Evolutionary conservation across 148 eudicot genomes (phyloP).

Genomic region (Silene latifolia): DNA sequence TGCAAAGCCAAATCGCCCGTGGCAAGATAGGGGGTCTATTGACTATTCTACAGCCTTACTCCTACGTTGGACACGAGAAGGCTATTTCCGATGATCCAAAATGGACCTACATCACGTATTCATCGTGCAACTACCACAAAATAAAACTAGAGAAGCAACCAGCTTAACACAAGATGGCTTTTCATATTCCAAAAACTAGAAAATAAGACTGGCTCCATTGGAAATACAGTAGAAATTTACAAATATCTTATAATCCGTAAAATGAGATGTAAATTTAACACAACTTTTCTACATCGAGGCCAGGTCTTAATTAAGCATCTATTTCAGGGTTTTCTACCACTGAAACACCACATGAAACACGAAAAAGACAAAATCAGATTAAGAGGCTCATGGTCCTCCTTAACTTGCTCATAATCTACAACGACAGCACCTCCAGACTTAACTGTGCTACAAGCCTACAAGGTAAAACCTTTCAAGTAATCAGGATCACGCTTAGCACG

Average conservation of each 20-base stretch:
- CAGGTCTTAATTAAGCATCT: neutral
- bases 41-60: too few relatives aligned
- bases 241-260: neutral
- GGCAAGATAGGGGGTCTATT: too few relatives aligned
- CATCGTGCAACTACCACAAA: neutral
- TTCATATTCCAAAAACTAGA: too few relatives aligned
- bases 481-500: constrained; percentile 91
- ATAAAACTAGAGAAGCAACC: too few relatives aligned
- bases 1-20: too few relatives aligned
- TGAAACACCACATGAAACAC: neutral
- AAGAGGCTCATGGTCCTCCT: neutral
- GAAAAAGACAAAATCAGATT: neutral
- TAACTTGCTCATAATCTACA: neutral
- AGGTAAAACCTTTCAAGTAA: constrained; percentile 78
- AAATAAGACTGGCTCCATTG: too few relatives aligned
- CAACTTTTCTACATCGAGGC: neutral
- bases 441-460: constrained; percentile 55
- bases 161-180: too few relatives aligned
- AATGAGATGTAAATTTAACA: neutral
- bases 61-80: too few relatives aligned
- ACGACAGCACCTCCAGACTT: constrained; percentile 18
- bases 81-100: too few relatives aligned
- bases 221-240: neutral
- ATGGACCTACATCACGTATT: too few relatives aligned
- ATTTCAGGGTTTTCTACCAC: neutral